phyloP scores from a whole-genome alignment of 495 filamentous ascomycete genomes.

The Aspergillus sclerotioniger region DNA sequence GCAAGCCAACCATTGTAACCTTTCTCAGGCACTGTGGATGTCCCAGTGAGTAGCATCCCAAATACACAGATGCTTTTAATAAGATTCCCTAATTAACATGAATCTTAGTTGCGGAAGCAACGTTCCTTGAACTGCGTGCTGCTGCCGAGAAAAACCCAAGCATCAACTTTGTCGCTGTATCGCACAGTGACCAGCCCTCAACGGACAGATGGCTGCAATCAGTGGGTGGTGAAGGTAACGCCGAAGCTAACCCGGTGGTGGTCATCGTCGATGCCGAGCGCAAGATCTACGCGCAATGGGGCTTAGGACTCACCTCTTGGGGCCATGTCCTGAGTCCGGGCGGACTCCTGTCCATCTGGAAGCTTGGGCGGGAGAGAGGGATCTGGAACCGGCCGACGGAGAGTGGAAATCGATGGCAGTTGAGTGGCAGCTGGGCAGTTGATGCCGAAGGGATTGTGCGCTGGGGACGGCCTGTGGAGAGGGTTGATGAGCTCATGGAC shows the following conservation, averaged over 20 bases:
- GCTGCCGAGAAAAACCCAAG: background rate
- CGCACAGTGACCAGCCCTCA: background rate
- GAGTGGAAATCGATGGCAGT: conserved; percentile 15
- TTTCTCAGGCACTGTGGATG: conserved; percentile 25
- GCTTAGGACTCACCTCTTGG: conserved; percentile 13
- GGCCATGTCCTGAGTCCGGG: conserved; percentile 12
- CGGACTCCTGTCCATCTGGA: conserved; percentile 1
- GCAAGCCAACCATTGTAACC: conserved; percentile 11
- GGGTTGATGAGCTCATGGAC: background rate
- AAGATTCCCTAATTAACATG: background rate
- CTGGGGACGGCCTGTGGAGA: background rate
- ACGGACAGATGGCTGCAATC: conserved; percentile 11
- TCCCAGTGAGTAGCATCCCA: conserved; percentile 11
- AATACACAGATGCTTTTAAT: background rate
- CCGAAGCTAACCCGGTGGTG: conserved; percentile 1
- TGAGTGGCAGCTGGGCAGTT: conserved; percentile 7
- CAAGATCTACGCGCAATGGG: conserved; percentile 19
- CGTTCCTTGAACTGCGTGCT: background rate
- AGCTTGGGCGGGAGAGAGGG: conserved; percentile 3
- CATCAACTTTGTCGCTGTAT: background rate
- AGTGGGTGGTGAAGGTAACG: background rate
- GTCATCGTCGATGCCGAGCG: conserved; percentile 19
- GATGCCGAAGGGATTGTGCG: conserved; percentile 11
- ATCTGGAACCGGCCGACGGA: conserved; percentile 14
- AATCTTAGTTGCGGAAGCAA: conserved; percentile 8